These are phyloP conservation scores for Reticulascus tulasneorum DNA, from an alignment of 2,329 filamentous ascomycete genomes.

Conservation along the genomic window DNA sequence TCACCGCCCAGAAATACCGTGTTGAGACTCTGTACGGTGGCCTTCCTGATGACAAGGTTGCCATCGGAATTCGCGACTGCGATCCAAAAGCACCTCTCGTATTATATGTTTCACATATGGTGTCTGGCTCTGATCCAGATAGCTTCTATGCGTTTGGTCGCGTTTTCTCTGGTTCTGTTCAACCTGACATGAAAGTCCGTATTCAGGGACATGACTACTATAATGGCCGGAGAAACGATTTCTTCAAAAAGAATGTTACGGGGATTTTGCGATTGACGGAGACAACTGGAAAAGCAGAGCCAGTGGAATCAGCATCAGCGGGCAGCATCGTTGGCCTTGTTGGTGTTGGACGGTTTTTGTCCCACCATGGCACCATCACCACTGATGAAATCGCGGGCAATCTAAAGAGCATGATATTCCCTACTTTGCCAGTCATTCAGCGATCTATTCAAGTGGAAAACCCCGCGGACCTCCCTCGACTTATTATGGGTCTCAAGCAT, in stretches of 20 bases:
- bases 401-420: conserved; percentile 99
- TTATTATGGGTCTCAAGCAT: conserved; percentile 99
- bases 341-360: conserved; percentile 99
- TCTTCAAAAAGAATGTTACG: conserved; percentile 99
- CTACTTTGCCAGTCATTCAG: conserved; percentile 96
- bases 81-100: conserved; percentile 97
- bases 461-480: conserved; percentile 98
- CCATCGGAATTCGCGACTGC: conserved; percentile 97
- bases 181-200: conserved; percentile 97
- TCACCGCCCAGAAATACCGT: conserved; percentile 96
- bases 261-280: conserved; percentile 99
- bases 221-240: conserved; percentile 96
- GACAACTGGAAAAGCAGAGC: conserved; percentile 96
- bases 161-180: conserved; percentile 99
- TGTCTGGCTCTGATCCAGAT: conserved; percentile 98
- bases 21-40: conserved; percentile 98
- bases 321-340: conserved; percentile 99
- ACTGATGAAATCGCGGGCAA: conserved; percentile 98
- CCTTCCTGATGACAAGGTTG: conserved; percentile 85
- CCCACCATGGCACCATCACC: conserved; percentile 99
- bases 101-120: conserved; percentile 99
- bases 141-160: conserved; percentile 99
- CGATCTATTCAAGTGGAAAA: conserved; percentile 99
- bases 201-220: conserved; percentile 99
- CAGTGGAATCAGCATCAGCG: conserved; percentile 97